phyloP scores from a whole-genome alignment of 2,329 filamentous ascomycete genomes.

The Ophiostoma sp. region DNA sequence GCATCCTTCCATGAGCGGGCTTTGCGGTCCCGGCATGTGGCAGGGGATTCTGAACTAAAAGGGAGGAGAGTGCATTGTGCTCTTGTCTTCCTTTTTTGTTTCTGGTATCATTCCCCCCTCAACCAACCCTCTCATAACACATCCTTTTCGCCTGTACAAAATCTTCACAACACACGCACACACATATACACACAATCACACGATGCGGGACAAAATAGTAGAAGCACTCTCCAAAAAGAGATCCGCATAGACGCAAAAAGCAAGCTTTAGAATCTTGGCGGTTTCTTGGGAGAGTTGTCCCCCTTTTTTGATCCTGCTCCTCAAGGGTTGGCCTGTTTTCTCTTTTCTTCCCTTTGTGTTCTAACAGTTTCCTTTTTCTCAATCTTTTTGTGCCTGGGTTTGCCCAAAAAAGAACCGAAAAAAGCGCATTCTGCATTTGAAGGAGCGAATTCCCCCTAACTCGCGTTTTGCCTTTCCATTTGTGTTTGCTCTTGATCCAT shows the following conservation, averaged over 20 bases:
- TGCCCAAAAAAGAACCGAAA: slow-evolving; percentile 19
- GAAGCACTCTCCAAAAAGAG: not conserved
- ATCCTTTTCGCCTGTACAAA: slow-evolving; percentile 29
- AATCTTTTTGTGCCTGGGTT: slow-evolving; percentile 21
- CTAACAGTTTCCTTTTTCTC: slow-evolving; percentile 19
- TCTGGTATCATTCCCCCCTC: slow-evolving; percentile 2
- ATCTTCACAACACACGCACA: not conserved
- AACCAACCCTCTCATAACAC: slow-evolving; percentile 7
- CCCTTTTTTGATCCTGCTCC: slow-evolving; percentile 28
- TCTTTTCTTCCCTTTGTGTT: slow-evolving; percentile 1
- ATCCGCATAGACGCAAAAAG: slow-evolving; percentile 9
- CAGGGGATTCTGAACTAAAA: slow-evolving; percentile 59
- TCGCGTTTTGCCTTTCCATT: not conserved
- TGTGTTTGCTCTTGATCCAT: slow-evolving; percentile 3
- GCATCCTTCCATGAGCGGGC: slow-evolving; percentile 52
- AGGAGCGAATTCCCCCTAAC: slow-evolving; percentile 25
- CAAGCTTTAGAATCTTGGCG: not conserved
- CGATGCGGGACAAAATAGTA: not conserved
- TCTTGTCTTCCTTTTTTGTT: slow-evolving; percentile 27
- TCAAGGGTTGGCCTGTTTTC: slow-evolving; percentile 15
- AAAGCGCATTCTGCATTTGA: slow-evolving; percentile 22
- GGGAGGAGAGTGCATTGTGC: slow-evolving; percentile 16
- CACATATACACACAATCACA: not conserved
- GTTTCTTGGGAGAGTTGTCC: not conserved
- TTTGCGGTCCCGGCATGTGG: slow-evolving; percentile 66